phyloP scores from a whole-genome alignment of 75 land plant species.

The Chamaecyparis obtusa region DNA sequence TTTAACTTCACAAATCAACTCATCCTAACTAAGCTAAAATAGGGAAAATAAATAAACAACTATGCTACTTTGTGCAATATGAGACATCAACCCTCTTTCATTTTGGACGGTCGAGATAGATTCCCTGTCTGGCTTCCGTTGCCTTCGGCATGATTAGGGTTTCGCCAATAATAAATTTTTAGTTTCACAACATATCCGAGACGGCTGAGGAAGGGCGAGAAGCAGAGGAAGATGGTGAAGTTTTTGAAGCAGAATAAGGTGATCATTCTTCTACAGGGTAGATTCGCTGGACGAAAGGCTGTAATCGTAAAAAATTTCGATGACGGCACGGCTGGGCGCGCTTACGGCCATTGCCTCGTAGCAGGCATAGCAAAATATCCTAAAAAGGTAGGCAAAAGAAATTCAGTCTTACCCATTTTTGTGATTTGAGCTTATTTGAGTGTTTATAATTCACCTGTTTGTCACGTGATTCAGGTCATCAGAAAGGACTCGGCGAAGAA shows the following conservation, averaged over 20 bases:
- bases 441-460: not conserved
- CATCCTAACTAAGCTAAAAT: no score
- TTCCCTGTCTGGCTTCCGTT: no score
- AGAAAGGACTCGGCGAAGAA: slow-evolving; percentile 49
- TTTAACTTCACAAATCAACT: no score
- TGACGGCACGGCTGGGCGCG: slow-evolving; percentile 44
- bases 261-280: slow-evolving; percentile 50
- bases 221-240: slow-evolving; percentile 48
- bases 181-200: not conserved
- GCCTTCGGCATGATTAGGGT: no score
- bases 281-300: slow-evolving; percentile 64
- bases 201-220: slow-evolving; percentile 8
- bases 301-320: slow-evolving; percentile 59
- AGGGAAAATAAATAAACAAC: no score
- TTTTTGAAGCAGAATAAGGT: slow-evolving; percentile 57
- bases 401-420: not conserved
- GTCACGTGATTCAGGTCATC: slow-evolving; percentile 22
- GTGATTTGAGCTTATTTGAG: not conserved
- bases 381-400: slow-evolving; percentile 29
- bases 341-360: slow-evolving; percentile 64
- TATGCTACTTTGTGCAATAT: no score
- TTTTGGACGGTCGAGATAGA: no score
- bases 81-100: no score
- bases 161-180: no score
- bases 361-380: slow-evolving; percentile 56